Evolutionary conservation across 257 asterid genomes (phyloP), one percentile per base, ranked within the genome.

Genomic region (Solanum gracilifrons): DNA sequence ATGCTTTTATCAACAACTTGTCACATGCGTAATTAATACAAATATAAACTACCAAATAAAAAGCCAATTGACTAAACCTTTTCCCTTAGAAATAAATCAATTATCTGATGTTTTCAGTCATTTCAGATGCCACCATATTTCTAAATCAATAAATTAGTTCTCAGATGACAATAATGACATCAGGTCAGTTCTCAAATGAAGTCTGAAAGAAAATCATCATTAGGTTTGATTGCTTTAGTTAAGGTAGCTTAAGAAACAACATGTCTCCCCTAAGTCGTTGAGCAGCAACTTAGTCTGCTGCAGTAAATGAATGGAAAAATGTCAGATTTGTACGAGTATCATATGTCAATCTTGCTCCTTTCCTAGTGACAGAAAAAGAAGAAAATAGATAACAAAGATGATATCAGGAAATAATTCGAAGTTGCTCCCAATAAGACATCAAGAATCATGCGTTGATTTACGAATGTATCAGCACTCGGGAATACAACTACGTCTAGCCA

Each of bases 221-320:
- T 12, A 37, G 60, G 12, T 23, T 76, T 37, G 48, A 76, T 6
- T 37, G 11, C 4, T 76, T 37, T 76, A 23, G 33, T 13, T n/a
- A 23, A 36, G 33, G 33, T 76, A 37, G 83, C 33, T 76, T 76
- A 41, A 76, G 51, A 37, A 76, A n/a, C 46, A 66, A 71, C 31
- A 35, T 13, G 84, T 16, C 88, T 88, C 89, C 93, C 99, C 99
- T 93, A 68, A 95, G 94, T 88, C 99, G 89, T 90, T 97, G 99
- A 86, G 99, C 96, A 89, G 99, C 91, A 89, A 97, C 99, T 87
- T 97, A 97, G 66, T 97, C 99, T 84, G 94, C 84, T 69, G 97
- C 99, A 62, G 98, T 35, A 6, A 35, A 6, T 1, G 37, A 35
- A 35, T 31, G 1, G 7, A 6, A 35, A 35, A 35, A 35, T 33